Evolutionary conservation across 768 basidiomycete species (phyloP).

Genomic region (Tulasnella sp.): DNA sequence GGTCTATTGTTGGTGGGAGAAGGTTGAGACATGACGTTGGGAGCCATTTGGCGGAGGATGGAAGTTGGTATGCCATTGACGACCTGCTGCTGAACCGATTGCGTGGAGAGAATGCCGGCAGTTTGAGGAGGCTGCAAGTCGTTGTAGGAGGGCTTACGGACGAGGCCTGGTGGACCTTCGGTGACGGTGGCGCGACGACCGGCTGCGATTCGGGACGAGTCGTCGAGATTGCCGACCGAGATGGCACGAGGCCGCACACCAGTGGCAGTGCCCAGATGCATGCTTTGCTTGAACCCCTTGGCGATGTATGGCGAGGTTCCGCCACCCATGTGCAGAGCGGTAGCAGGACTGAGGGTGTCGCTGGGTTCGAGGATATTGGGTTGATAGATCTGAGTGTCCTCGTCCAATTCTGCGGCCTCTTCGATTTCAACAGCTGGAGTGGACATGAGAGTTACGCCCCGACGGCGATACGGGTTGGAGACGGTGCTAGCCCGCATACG

Average conservation of each 20-base stretch:
- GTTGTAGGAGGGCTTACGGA: conserved; percentile 20
- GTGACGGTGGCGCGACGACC: conserved; percentile 19
- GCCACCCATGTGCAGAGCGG: conserved; percentile 43
- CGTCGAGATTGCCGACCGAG: conserved; percentile 81
- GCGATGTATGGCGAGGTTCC: conserved; percentile 44
- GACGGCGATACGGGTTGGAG: conserved; percentile 83
- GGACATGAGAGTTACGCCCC: conserved; percentile 46
- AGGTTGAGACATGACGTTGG: background rate
- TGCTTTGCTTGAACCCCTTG: conserved; percentile 65
- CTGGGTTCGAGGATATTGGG: conserved; percentile 54
- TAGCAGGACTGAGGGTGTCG: conserved; percentile 46
- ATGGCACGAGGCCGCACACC: conserved; percentile 66
- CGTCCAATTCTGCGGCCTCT: conserved; percentile 55
- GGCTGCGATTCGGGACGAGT: conserved; percentile 36
- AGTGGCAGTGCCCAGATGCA: conserved; percentile 46
- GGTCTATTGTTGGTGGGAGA: background rate
- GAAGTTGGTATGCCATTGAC: conserved; percentile 16
- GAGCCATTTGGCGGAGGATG: conserved; percentile 18
- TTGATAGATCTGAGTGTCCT: conserved; percentile 31
- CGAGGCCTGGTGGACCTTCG: conserved; percentile 12
- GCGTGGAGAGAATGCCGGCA: conserved; percentile 8
- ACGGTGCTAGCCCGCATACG: conserved; percentile 85
- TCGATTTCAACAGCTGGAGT: conserved; percentile 44
- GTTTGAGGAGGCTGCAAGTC: conserved; percentile 16
- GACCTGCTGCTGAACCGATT: background rate